These are phyloP conservation scores for Chrysoporthe puriensis DNA, from an alignment of 2,329 filamentous ascomycete genomes.

Conservation along the genomic window DNA sequence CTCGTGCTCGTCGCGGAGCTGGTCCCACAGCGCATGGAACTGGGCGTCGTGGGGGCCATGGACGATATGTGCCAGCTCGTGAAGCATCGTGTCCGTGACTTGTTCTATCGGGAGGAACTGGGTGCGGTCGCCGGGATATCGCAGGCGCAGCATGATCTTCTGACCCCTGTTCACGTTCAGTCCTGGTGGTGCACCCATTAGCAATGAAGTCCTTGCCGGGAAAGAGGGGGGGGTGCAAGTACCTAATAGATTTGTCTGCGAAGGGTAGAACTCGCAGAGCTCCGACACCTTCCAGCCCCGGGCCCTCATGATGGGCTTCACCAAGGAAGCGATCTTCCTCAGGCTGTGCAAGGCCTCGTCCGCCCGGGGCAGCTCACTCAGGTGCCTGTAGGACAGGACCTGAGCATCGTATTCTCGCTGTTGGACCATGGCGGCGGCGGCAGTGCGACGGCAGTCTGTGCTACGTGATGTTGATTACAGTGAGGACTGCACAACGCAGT, in stretches of 20 bases:
- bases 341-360: constrained; percentile 63
- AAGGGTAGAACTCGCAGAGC: constrained; percentile 84
- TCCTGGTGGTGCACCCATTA: constrained; percentile 45
- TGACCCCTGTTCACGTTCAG: constrained; percentile 78
- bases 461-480: neutral
- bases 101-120: constrained; percentile 82
- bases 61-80: constrained; percentile 89
- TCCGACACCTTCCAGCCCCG: constrained; percentile 78
- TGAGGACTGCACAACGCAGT: neutral
- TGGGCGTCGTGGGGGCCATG: constrained; percentile 80
- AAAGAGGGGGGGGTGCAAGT: constrained; percentile 13
- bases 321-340: constrained; percentile 80
- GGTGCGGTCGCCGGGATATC: constrained; percentile 72
- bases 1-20: constrained; percentile 84
- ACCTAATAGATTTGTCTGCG: constrained; percentile 74
- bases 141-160: constrained; percentile 81
- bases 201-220: neutral
- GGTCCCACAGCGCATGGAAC: constrained; percentile 87
- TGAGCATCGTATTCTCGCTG: constrained; percentile 47
- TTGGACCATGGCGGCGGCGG: constrained; percentile 14
- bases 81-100: constrained; percentile 88
- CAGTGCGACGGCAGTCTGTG: neutral
- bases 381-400: constrained; percentile 53
- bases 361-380: constrained; percentile 50
- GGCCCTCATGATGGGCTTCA: constrained; percentile 94